A percentile compares a stretch with the other conserved stretches of the same genome.
phyloP scores from a whole-genome alignment of 495 filamentous ascomycete genomes.

The Penicillium psychrofluorescens region DNA sequence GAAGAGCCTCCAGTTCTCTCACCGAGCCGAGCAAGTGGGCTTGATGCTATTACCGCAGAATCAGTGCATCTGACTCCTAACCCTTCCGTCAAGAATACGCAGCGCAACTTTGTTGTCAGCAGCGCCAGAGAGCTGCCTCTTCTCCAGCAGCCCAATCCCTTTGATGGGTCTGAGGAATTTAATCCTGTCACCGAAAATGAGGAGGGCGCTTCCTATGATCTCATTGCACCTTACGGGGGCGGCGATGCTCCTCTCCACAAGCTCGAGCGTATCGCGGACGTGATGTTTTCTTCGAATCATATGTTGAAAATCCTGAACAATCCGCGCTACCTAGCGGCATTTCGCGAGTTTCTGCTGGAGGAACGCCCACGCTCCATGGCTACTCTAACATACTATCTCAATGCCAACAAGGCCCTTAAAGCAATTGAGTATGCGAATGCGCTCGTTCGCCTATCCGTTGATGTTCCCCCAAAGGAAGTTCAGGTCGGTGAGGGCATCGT shows the following conservation, averaged over 20 bases:
- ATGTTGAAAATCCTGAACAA: slow-evolving; percentile 54
- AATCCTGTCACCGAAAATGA: slow-evolving; percentile 23
- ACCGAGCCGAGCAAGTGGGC: neutral
- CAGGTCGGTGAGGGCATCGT: slow-evolving; percentile 36
- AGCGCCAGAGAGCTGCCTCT: slow-evolving; percentile 17
- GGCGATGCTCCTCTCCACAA: slow-evolving; percentile 23
- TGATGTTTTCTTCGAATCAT: slow-evolving; percentile 59
- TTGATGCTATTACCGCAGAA: slow-evolving; percentile 16
- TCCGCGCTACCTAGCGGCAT: slow-evolving; percentile 54
- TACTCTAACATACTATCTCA: slow-evolving; percentile 59
- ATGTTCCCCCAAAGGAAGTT: slow-evolving; percentile 27
- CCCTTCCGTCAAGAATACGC: slow-evolving; percentile 12
- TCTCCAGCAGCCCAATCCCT: slow-evolving; percentile 18
- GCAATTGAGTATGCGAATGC: slow-evolving; percentile 68
- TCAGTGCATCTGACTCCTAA: slow-evolving; percentile 12
- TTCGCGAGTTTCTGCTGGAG: slow-evolving; percentile 61
- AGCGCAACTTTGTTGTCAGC: slow-evolving; percentile 10
- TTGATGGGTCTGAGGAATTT: slow-evolving; percentile 17
- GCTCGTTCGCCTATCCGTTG: slow-evolving; percentile 36
- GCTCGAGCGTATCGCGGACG: slow-evolving; percentile 54
- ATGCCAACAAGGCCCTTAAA: slow-evolving; percentile 56
- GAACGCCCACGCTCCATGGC: slow-evolving; percentile 65
- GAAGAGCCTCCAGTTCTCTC: too few relatives aligned
- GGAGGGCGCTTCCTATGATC: slow-evolving; percentile 23
- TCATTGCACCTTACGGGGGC: slow-evolving; percentile 20